phyloP scores from a whole-genome alignment of 176 grass and related monocot species.

The Chloris gayana region DNA sequence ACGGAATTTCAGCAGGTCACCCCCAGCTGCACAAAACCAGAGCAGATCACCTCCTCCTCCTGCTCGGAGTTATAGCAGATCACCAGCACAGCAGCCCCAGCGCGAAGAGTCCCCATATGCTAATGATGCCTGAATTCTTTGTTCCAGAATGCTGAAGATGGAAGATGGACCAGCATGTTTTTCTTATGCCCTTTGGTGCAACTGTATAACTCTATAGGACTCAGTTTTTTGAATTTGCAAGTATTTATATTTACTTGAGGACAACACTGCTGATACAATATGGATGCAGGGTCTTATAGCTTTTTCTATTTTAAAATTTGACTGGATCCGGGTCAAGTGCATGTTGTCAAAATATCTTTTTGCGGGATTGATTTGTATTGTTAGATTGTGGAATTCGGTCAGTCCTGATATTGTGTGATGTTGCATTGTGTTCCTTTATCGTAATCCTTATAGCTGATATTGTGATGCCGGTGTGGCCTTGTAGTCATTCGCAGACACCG shows the following conservation, averaged over 20 bases:
- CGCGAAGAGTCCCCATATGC: slow-evolving; percentile 79
- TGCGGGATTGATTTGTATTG: slow-evolving; percentile 18
- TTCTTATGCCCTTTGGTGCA: neutral
- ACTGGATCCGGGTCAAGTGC: slow-evolving; percentile 10
- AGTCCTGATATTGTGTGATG: neutral
- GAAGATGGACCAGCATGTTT: slow-evolving; percentile 6
- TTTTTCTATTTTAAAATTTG: slow-evolving; percentile 35
- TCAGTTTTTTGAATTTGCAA: slow-evolving; percentile 14
- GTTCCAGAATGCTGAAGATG: slow-evolving; percentile 28
- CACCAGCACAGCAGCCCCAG: slow-evolving; percentile 51
- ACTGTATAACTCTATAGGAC: slow-evolving; percentile 43
- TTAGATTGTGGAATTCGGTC: slow-evolving; percentile 25
- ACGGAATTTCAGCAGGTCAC: slow-evolving; percentile 26
- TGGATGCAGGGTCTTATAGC: slow-evolving; percentile 39
- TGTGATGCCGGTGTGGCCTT: neutral
- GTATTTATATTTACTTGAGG: neutral
- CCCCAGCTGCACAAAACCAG: slow-evolving; percentile 38
- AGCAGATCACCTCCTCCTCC: slow-evolving; percentile 28
- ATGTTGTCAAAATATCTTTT: slow-evolving; percentile 17
- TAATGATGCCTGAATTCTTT: slow-evolving; percentile 43
- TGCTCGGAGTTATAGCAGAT: slow-evolving; percentile 41
- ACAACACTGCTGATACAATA: slow-evolving; percentile 54
- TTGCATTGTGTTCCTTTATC: neutral
- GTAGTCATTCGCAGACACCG: neutral
- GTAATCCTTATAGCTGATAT: neutral